phyloP scores from a whole-genome alignment of 495 filamentous ascomycete species.

The Glarea lozoyensis region DNA sequence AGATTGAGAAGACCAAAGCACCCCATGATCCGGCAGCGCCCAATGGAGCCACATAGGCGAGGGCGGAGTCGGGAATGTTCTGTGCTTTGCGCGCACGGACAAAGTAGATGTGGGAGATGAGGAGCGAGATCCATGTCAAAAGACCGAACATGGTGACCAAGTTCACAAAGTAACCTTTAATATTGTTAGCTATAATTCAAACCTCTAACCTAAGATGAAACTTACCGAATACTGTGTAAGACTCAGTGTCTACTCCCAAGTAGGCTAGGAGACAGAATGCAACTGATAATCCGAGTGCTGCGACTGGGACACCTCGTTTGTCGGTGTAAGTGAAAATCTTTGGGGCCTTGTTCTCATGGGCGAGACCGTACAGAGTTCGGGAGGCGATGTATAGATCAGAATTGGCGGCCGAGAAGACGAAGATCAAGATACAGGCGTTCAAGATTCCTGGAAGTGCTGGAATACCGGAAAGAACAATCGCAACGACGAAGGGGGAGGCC shows the following conservation, averaged over 20 bases:
- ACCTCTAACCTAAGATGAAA: too few relatives aligned
- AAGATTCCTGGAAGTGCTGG: conserved; percentile 49
- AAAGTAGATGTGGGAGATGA: conserved; percentile 77
- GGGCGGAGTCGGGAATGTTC: conserved; percentile 48
- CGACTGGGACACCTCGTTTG: conserved; percentile 65
- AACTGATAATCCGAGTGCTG: conserved; percentile 52
- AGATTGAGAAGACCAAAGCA: conserved; percentile 57
- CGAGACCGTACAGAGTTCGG: conserved; percentile 71
- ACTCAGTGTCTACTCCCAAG: conserved; percentile 64
- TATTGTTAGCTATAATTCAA: too few relatives aligned
- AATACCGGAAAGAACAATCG: conserved; percentile 55
- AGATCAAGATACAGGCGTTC: conserved; percentile 61
- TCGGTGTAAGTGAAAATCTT: conserved; percentile 62
- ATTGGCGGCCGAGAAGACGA: conserved; percentile 63
- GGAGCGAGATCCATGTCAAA: conserved; percentile 76
- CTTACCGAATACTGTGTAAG: conserved; percentile 60
- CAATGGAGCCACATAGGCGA: conserved; percentile 69
- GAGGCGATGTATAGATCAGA: conserved; percentile 82
- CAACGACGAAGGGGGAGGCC: conserved; percentile 64
- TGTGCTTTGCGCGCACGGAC: conserved; percentile 66
- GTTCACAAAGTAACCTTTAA: conserved; percentile 90
- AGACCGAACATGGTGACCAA: conserved; percentile 73
- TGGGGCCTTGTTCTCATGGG: conserved; percentile 69
- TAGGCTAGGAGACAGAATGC: conserved; percentile 62
- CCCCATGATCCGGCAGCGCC: conserved; percentile 56